Base-by-base conservation (phyloP, 495 filamentous ascomycete species). In the Rostrohypoxylon terebratum region DNA sequence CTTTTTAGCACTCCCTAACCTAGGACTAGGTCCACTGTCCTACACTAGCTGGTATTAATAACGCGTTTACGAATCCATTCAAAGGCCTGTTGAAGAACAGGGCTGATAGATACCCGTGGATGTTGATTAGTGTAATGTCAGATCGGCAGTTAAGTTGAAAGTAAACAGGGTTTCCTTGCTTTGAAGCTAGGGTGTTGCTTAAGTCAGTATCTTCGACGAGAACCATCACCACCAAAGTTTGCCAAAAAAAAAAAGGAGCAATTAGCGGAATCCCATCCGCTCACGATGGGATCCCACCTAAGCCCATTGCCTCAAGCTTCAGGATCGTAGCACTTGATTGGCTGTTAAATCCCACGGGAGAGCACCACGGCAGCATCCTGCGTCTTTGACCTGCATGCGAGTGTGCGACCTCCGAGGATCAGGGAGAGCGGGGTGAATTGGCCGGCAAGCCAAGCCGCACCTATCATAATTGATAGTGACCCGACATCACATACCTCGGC, bases 401-500 rank as follows among this genome's bases (percentile, higher is more conserved):
- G 50, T 28, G 51, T 42, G 66, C 54, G 60, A 66, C 71, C 57
- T 54, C 48, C 65, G 50, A 66, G 66, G 71, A 69, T 63, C 33
- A 66, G 66, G 71, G 51, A 18, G 21, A 23, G 65, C 45, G 54
- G 54, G 64, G 55, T n/a, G 16, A 36, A 45, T 42, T 42, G 59
- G 20, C 44, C 66, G 71, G 71, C 21, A 68, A 42, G 36, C 61
- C 33, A 50, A 66, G 48, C 71, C 66, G 71, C 69, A 51, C 66
- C 71, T 73, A 69, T 73, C 66, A 69, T 42, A 45, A 14, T 18
- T 34, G 66, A 73, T 58, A 31, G 57, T 53, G 45, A 45, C 55
- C 66, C 61, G 42, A 65, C 66, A 69, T 73, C 71, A 61, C 50
- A 57, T 50, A 65, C 66, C 40, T 66, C 71, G 58, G 71, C 71